phyloP scores from a whole-genome alignment of 495 filamentous ascomycete species.

The Annulohypoxylon maeteangense region DNA sequence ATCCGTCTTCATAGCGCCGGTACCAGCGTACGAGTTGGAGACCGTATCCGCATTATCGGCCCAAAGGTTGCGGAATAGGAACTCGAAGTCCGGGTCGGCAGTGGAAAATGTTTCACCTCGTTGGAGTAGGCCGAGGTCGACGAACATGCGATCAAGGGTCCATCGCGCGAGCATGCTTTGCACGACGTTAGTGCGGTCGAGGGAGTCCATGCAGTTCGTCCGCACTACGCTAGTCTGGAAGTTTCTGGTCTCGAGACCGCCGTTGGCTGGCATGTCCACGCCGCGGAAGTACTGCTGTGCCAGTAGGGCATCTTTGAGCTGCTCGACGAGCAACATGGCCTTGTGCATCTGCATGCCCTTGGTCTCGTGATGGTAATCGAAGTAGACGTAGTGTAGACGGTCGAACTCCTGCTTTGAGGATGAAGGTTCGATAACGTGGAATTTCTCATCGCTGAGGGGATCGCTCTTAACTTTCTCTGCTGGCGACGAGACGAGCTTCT shows the following conservation, averaged over 20 bases:
- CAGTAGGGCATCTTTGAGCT: constrained; percentile 74
- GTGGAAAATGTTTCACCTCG: constrained; percentile 74
- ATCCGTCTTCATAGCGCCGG: constrained; percentile 95
- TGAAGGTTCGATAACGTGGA: constrained; percentile 76
- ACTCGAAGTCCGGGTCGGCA: constrained; percentile 80
- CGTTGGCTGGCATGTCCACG: constrained; percentile 80
- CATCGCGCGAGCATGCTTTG: constrained; percentile 93
- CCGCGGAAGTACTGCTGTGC: constrained; percentile 93
- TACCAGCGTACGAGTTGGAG: constrained; percentile 90
- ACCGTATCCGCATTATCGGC: constrained; percentile 98
- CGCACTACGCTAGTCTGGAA: constrained; percentile 87
- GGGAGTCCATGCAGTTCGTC: constrained; percentile 99
- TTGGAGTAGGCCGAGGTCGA: constrained; percentile 78
- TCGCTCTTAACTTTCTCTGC: constrained; percentile 68
- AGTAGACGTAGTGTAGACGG: constrained; percentile 92
- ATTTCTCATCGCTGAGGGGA: constrained; percentile 75
- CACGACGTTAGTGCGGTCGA: constrained; percentile 97
- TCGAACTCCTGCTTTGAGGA: constrained; percentile 71
- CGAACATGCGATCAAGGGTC: constrained; percentile 85
- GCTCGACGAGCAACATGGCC: constrained; percentile 84
- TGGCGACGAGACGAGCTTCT: constrained; percentile 74
- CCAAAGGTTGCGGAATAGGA: constrained; percentile 94
- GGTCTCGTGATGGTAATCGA: constrained; percentile 98
- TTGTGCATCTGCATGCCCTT: constrained; percentile 94
- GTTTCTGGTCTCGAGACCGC: constrained; percentile 79